Conservation (phyloP, 768 basidiomycete genomes). For the Suillus variegatus region DNA sequence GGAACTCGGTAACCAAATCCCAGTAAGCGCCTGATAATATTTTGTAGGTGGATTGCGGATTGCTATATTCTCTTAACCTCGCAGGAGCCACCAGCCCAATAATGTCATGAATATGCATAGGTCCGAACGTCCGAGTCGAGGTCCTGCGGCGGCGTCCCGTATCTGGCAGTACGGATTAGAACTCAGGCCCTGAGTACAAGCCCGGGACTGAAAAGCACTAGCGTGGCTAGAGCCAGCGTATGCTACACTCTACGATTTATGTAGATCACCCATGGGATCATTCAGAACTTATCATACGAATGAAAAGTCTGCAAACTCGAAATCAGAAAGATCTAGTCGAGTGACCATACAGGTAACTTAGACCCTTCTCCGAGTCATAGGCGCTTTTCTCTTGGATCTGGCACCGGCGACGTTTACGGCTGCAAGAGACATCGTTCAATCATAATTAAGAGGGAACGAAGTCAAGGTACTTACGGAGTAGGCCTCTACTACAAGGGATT, state of each 20-base stretch:
- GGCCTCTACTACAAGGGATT: background rate
- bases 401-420: background rate
- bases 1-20: background rate
- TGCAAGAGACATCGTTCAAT: background rate
- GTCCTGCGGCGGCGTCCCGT: background rate
- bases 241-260: background rate
- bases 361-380: background rate
- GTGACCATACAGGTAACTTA: background rate
- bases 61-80: background rate
- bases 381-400: background rate
- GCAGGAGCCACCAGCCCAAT: background rate
- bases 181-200: background rate
- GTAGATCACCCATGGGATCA: background rate
- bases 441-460: background rate
- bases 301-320: background rate
- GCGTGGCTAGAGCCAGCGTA: background rate
- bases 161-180: background rate
- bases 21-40: background rate
- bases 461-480: background rate
- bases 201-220: background rate
- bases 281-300: background rate
- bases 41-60: background rate
- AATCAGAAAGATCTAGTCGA: background rate
- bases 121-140: background rate
- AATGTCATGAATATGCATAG: background rate